phyloP scores from a whole-genome alignment of 257 asterid genomes.

The Plectranthus barbatus region DNA sequence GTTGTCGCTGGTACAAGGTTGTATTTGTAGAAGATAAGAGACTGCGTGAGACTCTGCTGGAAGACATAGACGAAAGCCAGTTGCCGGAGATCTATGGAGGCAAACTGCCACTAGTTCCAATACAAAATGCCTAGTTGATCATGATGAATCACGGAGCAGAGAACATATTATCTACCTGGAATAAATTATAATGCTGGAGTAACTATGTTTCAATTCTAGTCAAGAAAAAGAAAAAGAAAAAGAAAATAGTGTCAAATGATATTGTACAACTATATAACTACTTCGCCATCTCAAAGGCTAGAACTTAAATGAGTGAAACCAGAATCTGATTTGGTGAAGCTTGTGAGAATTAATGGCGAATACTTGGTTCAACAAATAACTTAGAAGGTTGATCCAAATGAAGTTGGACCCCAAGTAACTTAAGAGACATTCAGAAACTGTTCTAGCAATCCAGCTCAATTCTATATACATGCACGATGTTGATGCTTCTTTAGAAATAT shows the following conservation, averaged over 20 bases:
- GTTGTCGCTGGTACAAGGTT: constrained; percentile 27
- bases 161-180: not conserved
- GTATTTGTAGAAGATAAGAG: constrained; percentile 59
- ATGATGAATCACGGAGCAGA: not conserved
- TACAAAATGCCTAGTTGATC: constrained; percentile 36
- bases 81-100: constrained; percentile 84
- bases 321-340: not conserved
- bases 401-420: not conserved
- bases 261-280: not conserved
- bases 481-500: not conserved
- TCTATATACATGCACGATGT: not conserved
- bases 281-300: not conserved
- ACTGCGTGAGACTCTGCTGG: constrained; percentile 40
- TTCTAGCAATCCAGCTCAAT: not conserved
- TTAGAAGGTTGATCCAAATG: not conserved
- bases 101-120: constrained; percentile 57
- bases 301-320: not conserved
- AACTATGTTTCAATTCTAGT: not conserved
- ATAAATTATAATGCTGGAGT: not conserved
- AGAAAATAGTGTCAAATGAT: not conserved
- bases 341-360: not conserved
- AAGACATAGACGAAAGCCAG: constrained; percentile 65
- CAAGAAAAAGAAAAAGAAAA: not conserved
- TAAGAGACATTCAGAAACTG: not conserved
- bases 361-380: not conserved